These are phyloP conservation scores for Penicillium sp. DNA, from an alignment of 2,329 filamentous ascomycete species.

Conservation along the genomic window DNA sequence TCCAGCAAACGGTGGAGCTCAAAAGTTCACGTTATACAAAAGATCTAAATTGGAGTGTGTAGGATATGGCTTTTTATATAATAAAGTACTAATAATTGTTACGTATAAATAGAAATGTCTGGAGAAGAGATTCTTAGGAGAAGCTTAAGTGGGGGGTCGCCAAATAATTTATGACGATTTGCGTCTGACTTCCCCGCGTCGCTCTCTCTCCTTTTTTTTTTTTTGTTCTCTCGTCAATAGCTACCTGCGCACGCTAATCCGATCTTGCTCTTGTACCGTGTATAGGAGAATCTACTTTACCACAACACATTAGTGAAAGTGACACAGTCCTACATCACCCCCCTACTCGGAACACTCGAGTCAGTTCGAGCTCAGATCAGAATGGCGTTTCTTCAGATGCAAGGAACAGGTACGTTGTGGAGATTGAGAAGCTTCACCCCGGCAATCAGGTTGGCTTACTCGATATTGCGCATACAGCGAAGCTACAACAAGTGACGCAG, in stretches of 20 bases:
- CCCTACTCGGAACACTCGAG: not conserved
- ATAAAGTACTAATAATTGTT: not conserved
- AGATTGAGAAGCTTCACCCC: not conserved
- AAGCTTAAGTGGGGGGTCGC: slow-evolving; percentile 9
- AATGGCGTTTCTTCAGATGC: slow-evolving; percentile 30
- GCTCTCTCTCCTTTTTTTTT: slow-evolving; percentile 3
- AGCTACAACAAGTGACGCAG: slow-evolving; percentile 66
- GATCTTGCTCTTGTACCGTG: not conserved
- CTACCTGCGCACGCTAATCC: not conserved
- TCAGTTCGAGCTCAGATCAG: not conserved
- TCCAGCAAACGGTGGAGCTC: not conserved
- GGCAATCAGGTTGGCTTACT: not conserved
- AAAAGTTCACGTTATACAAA: not conserved
- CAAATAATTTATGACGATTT: slow-evolving; percentile 10
- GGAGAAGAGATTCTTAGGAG: not conserved
- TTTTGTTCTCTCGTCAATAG: not conserved
- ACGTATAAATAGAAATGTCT: not conserved
- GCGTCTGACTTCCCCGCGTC: slow-evolving; percentile 14
- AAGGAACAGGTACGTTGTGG: slow-evolving; percentile 29
- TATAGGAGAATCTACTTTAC: not conserved
- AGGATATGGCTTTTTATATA: not conserved
- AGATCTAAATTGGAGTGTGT: not conserved
- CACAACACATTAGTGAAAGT: not conserved
- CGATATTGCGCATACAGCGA: slow-evolving; percentile 50
- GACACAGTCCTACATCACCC: not conserved